Evolutionary conservation across 164 flowering plant genomes (phyloP).

Genomic region (Dillenia turbinata): DNA sequence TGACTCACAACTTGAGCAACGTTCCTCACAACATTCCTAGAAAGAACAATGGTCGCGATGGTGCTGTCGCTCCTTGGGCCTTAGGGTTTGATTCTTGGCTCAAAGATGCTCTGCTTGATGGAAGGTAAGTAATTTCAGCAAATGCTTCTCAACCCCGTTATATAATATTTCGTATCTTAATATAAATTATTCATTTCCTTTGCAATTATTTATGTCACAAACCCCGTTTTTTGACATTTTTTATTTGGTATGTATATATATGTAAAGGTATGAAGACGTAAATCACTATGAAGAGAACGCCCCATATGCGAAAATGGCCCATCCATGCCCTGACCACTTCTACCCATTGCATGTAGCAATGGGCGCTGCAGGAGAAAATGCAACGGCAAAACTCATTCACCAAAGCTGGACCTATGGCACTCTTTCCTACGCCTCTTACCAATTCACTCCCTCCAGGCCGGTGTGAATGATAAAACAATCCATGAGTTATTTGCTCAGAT

Average conservation of each 20-base stretch:
- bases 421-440: conserved; percentile 75
- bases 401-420: conserved; percentile 51
- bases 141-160: too few relatives aligned
- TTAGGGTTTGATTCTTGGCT: conserved; percentile 72
- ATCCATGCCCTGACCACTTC: conserved; percentile 77
- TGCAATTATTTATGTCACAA: not conserved
- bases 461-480: too few relatives aligned
- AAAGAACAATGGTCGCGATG: not conserved
- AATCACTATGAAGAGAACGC: conserved; percentile 55
- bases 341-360: conserved; percentile 79
- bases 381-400: conserved; percentile 68
- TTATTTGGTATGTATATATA: not conserved
- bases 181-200: too few relatives aligned
- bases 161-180: too few relatives aligned
- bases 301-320: conserved; percentile 56
- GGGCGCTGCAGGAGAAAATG: conserved; percentile 58
- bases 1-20: conserved; percentile 63
- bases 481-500: too few relatives aligned
- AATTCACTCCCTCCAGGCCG: conserved; percentile 20
- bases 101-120: conserved; percentile 57
- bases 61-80: conserved; percentile 56
- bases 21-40: not conserved
- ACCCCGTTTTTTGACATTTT: not conserved
- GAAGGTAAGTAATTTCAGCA: conserved; percentile 38
- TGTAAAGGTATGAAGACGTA: conserved; percentile 58